A percentile compares a stretch with the other conserved stretches of the same genome.
Conservation (phyloP, 2,329 filamentous ascomycete genomes). For the Cryphonectria radicalis region DNA sequence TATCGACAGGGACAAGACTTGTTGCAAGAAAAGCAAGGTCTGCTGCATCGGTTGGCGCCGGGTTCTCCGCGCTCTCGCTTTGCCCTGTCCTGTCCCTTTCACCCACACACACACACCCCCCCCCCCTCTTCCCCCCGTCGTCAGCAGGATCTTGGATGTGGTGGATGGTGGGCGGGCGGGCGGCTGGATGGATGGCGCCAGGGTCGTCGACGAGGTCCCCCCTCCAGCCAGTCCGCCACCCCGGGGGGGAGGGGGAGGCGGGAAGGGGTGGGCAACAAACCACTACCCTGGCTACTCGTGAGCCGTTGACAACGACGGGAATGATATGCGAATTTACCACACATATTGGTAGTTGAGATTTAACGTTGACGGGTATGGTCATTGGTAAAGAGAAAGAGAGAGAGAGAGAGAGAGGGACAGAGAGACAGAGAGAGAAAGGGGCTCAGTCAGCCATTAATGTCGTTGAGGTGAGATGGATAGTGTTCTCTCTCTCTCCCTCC, state of each 20-base stretch:
- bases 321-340: slow-evolving; percentile 12
- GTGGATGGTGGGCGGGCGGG: neutral
- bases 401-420: neutral
- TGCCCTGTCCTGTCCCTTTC: neutral
- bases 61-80: slow-evolving; percentile 23
- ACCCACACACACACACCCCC: neutral
- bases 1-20: slow-evolving; percentile 22
- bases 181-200: slow-evolving; percentile 7
- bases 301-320: slow-evolving; percentile 6
- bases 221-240: neutral
- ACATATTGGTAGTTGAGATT: slow-evolving; percentile 8
- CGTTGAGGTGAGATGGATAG: no score
- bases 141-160: slow-evolving; percentile 20
- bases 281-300: slow-evolving; percentile 17
- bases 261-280: neutral
- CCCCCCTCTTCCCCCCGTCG: neutral
- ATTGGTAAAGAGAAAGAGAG: no score
- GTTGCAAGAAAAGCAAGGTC: neutral
- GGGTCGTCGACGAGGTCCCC: slow-evolving; percentile 5
- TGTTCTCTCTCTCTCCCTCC: no score
- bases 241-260: neutral
- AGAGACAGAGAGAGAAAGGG: neutral
- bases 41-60: slow-evolving; percentile 28
- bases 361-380: neutral
- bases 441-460: neutral